phyloP scores from a whole-genome alignment of 2,329 filamentous ascomycete species.

The Lecanosticta acicola region DNA sequence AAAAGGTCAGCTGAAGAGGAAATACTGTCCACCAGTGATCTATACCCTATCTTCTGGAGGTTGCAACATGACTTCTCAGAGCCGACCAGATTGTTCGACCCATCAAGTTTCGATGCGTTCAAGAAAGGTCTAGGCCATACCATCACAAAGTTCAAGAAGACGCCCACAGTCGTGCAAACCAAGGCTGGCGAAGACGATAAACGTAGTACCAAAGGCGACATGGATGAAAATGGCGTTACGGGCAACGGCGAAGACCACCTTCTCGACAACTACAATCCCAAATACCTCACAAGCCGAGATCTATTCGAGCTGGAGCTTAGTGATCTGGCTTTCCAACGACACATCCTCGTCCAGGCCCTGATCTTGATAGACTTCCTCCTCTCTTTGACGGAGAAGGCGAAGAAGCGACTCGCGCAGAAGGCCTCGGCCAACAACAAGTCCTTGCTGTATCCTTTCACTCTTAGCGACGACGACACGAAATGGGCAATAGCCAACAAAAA shows the following conservation, averaged over 20 bases:
- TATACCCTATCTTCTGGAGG: slow-evolving; percentile 93
- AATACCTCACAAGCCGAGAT: slow-evolving; percentile 95
- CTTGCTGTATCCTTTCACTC: slow-evolving; percentile 71
- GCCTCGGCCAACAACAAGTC: slow-evolving; percentile 64
- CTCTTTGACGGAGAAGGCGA: slow-evolving; percentile 77
- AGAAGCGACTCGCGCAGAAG: slow-evolving; percentile 67
- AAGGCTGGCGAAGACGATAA: slow-evolving; percentile 60
- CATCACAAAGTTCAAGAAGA: slow-evolving; percentile 67
- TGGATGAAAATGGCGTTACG: slow-evolving; percentile 8
- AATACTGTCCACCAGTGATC: slow-evolving; percentile 57
- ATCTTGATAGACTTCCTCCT: slow-evolving; percentile 93
- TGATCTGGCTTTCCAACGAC: slow-evolving; percentile 87
- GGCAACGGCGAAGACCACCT: slow-evolving; percentile 46
- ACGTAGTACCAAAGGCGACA: slow-evolving; percentile 65
- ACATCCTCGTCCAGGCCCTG: slow-evolving; percentile 89
- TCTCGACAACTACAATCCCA: slow-evolving; percentile 81
- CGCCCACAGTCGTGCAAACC: slow-evolving; percentile 62
- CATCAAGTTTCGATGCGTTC: slow-evolving; percentile 62
- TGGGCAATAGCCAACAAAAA: slow-evolving; percentile 78
- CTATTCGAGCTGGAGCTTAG: slow-evolving; percentile 95
- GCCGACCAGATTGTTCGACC: slow-evolving; percentile 70
- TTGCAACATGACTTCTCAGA: slow-evolving; percentile 89
- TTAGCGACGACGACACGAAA: slow-evolving; percentile 77
- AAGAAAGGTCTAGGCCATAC: slow-evolving; percentile 59
- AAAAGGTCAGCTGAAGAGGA: slow-evolving; percentile 40